Percentiles rank a stretch among this genome's conserved stretches.
Evolutionary conservation across 2,329 filamentous ascomycete species (phyloP).

Genomic region (Fusarium haematococcum): DNA sequence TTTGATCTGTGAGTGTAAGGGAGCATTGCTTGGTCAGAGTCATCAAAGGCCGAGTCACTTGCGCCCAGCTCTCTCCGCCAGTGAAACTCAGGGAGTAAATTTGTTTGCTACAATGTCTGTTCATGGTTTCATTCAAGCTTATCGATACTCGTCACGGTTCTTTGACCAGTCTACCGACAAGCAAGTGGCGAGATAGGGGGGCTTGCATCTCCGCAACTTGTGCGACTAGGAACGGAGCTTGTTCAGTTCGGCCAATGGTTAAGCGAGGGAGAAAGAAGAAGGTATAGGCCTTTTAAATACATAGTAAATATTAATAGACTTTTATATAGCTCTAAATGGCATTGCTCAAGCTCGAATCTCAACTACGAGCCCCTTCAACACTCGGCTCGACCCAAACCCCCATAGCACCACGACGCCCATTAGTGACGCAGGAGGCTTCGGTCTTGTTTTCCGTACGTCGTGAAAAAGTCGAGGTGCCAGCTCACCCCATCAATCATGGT

Average conservation of each 20-base stretch:
- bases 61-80: background rate
- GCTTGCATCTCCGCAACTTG: conserved; percentile 25
- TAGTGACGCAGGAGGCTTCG: conserved; percentile 19
- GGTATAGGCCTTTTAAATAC: background rate
- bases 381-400: background rate
- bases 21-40: background rate
- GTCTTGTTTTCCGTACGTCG: conserved; percentile 17
- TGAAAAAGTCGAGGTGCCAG: conserved; percentile 25
- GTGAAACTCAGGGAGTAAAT: background rate
- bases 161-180: background rate
- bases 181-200: background rate
- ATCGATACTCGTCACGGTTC: background rate
- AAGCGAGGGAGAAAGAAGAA: background rate
- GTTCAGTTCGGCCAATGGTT: conserved; percentile 6
- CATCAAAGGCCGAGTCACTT: conserved; percentile 1
- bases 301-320: background rate
- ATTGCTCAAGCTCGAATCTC: background rate
- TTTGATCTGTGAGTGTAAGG: background rate
- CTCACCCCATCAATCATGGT: conserved; percentile 20
- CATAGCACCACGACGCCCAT: background rate
- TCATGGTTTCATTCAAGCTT: background rate
- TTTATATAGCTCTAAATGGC: background rate
- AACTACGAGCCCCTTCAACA: background rate
- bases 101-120: background rate
- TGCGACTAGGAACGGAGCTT: conserved; percentile 25